Evolutionary conservation across 805 yeast genomes (phyloP), one percentile per base, ranked within the genome.

Genomic region (Blastobotrys terrestris): DNA sequence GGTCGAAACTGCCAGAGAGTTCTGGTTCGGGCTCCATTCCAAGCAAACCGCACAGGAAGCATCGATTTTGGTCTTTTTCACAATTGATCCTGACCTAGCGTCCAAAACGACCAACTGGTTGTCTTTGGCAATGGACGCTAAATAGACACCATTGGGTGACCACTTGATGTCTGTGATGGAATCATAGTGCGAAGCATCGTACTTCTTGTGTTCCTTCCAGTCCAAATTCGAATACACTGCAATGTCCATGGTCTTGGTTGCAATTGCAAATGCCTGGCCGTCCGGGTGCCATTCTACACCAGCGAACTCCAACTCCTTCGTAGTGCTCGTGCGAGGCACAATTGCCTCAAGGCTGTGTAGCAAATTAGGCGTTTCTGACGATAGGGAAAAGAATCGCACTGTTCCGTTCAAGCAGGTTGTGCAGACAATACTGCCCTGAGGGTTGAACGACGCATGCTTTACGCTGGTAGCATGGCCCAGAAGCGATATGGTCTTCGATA

Each of bases 261-360:
- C 90, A 16, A 87, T 62, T 1, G 90, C 88, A 47, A 89, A 72
- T n/a, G 72, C 66, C 50, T 78, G 78, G 15, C 95, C 95, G 50
- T 77, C 73, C 1, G 85, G 79, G 53, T 81, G 79, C 96, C 96
- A 89, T 39, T 77, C 78, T 1, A 81, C 75, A 43, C 76, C 77
- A 0, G 87, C 75, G 21, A 83, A 69, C 1, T 78, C 63, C 44
- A 78, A 67, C 60, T 72, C 73, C 41, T 72, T 75, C 3, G 54
- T 58, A n/a, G 56, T 55, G n/a, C 52, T 53, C 6, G 65, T 50
- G n/a, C 55, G 16, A 1, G 72, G 72, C 13, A 62, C 53, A 0
- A 70, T 51, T 11, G 59, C 57, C 20, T 59, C 65, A 7, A 70
- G 26, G 2, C 59, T 57, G 35, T 60, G 58, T 4, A 65, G 48